phyloP scores from a whole-genome alignment of 1,284 basidiomycete genomes.

The Vanrija sp. region DNA sequence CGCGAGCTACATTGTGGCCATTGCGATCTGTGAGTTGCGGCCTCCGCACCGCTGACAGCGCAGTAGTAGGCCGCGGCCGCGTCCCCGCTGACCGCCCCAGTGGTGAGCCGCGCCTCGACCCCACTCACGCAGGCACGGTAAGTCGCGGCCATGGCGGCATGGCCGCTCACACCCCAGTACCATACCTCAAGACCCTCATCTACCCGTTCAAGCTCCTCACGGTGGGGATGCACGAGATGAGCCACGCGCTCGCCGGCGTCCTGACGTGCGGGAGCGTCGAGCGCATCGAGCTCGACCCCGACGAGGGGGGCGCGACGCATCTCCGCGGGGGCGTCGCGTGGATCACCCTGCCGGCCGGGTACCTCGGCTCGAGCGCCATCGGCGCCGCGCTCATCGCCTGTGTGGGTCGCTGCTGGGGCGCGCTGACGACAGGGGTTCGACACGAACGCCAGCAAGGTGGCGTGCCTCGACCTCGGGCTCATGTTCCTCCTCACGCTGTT shows the following conservation, averaged over 20 bases:
- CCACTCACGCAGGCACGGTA: slow-evolving; percentile 24
- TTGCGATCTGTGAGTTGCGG: slow-evolving; percentile 34
- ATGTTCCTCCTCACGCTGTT: slow-evolving; percentile 91
- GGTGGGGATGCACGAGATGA: slow-evolving; percentile 84
- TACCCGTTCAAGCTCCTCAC: slow-evolving; percentile 89
- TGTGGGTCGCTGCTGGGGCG: slow-evolving; percentile 41
- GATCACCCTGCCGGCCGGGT: slow-evolving; percentile 68
- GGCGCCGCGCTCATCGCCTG: slow-evolving; percentile 85
- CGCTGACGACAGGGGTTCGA: slow-evolving; percentile 61
- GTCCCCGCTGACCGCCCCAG: slow-evolving; percentile 3
- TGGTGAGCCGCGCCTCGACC: slow-evolving; percentile 3
- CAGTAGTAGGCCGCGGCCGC: slow-evolving; percentile 7
- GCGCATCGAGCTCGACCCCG: slow-evolving; percentile 60
- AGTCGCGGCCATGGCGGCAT: slow-evolving; percentile 1
- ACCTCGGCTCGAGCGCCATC: slow-evolving; percentile 86
- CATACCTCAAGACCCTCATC: slow-evolving; percentile 56
- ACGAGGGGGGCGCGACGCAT: slow-evolving; percentile 86
- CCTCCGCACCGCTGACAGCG: neutral
- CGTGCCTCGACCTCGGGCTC: slow-evolving; percentile 71
- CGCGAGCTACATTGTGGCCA: slow-evolving; percentile 35
- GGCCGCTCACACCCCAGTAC: slow-evolving; percentile 20
- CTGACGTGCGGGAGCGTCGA: slow-evolving; percentile 89
- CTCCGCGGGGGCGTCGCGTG: slow-evolving; percentile 90
- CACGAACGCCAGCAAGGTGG: slow-evolving; percentile 87
- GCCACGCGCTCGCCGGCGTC: slow-evolving; percentile 68